Conservation (phyloP, 805 yeast species). For the Candida tallmaniae region DNA sequence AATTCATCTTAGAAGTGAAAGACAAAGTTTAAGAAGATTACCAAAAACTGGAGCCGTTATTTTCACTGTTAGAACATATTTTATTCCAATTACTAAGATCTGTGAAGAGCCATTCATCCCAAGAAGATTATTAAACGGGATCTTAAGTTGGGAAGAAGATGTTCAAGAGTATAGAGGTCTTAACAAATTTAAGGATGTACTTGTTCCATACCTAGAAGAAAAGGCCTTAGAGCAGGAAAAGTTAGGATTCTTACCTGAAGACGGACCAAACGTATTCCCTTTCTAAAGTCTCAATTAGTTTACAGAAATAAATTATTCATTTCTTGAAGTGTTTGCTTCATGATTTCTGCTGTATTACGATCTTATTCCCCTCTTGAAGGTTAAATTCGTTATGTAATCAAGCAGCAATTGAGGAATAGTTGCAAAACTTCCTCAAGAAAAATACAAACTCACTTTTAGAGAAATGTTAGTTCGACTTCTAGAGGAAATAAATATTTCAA, state of each 20-base stretch:
- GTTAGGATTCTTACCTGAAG: constrained; percentile 34
- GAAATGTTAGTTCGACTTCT: not conserved
- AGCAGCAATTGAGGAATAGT: not conserved
- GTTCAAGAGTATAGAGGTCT: constrained; percentile 61
- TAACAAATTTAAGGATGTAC: constrained; percentile 46
- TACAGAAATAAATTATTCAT: too few relatives aligned
- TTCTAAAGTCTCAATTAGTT: constrained; percentile 21
- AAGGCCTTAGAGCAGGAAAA: constrained; percentile 46
- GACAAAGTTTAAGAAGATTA: constrained; percentile 59
- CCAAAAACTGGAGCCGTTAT: constrained; percentile 55
- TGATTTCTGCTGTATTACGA: too few relatives aligned
- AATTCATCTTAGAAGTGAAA: constrained; percentile 56
- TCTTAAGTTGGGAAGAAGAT: constrained; percentile 55
- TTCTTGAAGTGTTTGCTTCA: too few relatives aligned
- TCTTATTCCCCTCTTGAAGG: too few relatives aligned
- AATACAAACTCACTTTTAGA: not conserved
- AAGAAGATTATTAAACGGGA: constrained; percentile 53
- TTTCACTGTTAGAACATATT: constrained; percentile 63
- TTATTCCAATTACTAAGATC: constrained; percentile 49
- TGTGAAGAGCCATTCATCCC: constrained; percentile 61
- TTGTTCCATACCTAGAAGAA: constrained; percentile 50
- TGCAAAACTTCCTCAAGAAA: constrained; percentile 1
- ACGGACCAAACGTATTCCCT: constrained; percentile 41
- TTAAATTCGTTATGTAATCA: too few relatives aligned
- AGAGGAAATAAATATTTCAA: not conserved